Evolutionary conservation across 2,329 filamentous ascomycete genomes (phyloP).

Genomic region (Pestalotiopsis sp.): DNA sequence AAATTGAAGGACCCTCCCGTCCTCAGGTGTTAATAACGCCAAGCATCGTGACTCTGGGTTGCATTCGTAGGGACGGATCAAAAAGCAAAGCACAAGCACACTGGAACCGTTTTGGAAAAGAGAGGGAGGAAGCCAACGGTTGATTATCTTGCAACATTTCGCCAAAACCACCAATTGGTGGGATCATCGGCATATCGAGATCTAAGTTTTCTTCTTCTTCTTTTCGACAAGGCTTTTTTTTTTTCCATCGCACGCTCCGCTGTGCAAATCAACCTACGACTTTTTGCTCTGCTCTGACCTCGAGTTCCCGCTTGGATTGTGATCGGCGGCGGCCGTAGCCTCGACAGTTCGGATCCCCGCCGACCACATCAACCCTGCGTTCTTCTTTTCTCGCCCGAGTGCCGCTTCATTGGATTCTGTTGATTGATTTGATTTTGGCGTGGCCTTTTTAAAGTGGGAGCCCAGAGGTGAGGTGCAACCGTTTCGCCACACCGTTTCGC

Average conservation of each 20-base stretch:
- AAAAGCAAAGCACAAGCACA: background rate
- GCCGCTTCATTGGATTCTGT: background rate
- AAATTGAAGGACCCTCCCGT: background rate
- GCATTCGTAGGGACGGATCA: background rate
- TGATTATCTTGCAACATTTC: background rate
- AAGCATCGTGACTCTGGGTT: background rate
- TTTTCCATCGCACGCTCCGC: background rate
- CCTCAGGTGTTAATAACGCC: background rate
- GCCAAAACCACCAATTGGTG: too few species aligned
- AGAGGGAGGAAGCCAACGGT: background rate
- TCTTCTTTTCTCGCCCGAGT: background rate
- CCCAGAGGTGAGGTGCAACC: too few species aligned
- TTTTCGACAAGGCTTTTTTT: background rate
- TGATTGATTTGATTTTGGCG: background rate
- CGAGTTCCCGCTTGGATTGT: background rate
- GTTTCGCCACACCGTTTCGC: too few species aligned
- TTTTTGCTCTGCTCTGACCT: background rate
- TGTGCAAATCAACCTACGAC: background rate
- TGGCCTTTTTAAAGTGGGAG: background rate
- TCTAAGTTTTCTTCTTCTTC: background rate
- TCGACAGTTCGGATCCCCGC: background rate
- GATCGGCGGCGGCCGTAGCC: background rate
- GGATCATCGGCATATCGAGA: too few species aligned
- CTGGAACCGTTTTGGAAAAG: too few species aligned
- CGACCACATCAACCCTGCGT: background rate